Percentiles rank a stretch among this genome's conserved stretches.
Evolutionary conservation across 2,329 filamentous ascomycete species (phyloP).

Genomic region (Pseudovirgaria hyperparasitica): DNA sequence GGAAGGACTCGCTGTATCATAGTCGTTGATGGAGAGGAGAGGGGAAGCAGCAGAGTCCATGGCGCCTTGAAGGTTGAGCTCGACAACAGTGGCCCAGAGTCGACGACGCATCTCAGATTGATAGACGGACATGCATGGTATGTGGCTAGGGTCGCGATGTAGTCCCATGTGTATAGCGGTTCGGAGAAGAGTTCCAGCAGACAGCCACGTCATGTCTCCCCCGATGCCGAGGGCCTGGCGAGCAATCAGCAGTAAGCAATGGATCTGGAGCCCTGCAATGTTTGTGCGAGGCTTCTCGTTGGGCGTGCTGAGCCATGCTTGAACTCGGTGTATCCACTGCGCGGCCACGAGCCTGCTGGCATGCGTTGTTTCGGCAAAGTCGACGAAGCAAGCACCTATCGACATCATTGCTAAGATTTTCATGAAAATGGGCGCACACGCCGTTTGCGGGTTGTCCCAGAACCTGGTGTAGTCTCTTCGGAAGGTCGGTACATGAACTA

Average conservation of each 20-base stretch:
- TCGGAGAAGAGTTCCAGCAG: conserved; percentile 24
- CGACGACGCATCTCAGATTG: conserved; percentile 18
- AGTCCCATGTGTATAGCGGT: conserved; percentile 28
- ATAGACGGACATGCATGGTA: conserved; percentile 13
- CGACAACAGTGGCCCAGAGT: conserved; percentile 23
- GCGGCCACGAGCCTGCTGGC: conserved; percentile 37
- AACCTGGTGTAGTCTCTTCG: conserved; percentile 35
- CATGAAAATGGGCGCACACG: conserved; percentile 42
- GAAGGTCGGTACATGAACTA: conserved; percentile 42
- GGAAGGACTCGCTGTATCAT: conserved; percentile 22
- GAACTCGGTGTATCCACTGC: conserved; percentile 46
- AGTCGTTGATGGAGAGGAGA: conserved; percentile 21
- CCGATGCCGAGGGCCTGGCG: conserved; percentile 22
- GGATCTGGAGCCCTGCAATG: conserved; percentile 38
- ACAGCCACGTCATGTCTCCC: conserved; percentile 24
- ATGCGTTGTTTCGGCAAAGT: conserved; percentile 39
- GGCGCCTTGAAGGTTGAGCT: conserved; percentile 25
- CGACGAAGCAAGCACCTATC: too few relatives aligned
- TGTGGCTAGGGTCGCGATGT: conserved; percentile 24
- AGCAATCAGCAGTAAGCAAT: conserved; percentile 25
- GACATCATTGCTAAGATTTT: too few relatives aligned
- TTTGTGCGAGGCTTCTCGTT: conserved; percentile 39
- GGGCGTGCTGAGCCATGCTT: conserved; percentile 41
- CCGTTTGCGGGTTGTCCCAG: conserved; percentile 31
- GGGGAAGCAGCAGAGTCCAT: conserved; percentile 23